Evolutionary conservation across 2,329 filamentous ascomycete genomes (phyloP).

Genomic region (Atkinsonella hypoxylon): DNA sequence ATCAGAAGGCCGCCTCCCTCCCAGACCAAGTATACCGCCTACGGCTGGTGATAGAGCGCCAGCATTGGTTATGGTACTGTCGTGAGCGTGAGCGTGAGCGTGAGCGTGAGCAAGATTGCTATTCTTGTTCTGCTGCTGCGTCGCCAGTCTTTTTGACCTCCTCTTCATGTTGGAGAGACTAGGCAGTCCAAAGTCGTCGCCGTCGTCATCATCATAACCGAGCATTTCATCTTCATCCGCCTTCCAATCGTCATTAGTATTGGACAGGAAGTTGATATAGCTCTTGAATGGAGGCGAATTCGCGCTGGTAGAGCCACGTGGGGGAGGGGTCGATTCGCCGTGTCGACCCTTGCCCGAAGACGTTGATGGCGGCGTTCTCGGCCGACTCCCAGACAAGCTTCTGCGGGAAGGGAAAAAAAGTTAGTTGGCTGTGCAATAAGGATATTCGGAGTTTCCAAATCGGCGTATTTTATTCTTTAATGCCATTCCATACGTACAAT

Average conservation of each 20-base stretch:
- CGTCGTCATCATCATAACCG: conserved; percentile 73
- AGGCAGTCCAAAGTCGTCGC: conserved; percentile 90
- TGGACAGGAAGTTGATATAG: conserved; percentile 72
- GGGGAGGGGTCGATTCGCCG: conserved; percentile 44
- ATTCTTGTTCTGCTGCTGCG: conserved; percentile 21
- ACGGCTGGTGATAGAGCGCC: conserved; percentile 23
- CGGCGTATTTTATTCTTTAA: neutral
- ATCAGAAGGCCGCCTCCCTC: conserved; percentile 56
- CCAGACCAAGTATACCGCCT: conserved; percentile 26
- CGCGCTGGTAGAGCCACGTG: conserved; percentile 37
- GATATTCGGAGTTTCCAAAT: too few relatives aligned
- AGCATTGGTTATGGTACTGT: conserved; percentile 8
- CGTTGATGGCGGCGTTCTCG: conserved; percentile 63
- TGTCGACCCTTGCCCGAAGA: conserved; percentile 36
- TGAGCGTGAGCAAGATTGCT: too few relatives aligned
- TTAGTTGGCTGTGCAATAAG: too few relatives aligned
- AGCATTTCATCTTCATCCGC: conserved; percentile 66
- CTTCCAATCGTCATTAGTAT: conserved; percentile 74
- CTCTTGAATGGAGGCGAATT: conserved; percentile 57
- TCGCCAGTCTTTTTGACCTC: conserved; percentile 44
- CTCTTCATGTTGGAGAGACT: conserved; percentile 86
- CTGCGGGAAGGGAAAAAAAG: conserved; percentile 22
- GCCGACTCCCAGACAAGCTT: conserved; percentile 49
- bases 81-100: neutral
- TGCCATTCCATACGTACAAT: conserved; percentile 40